phyloP scores from a whole-genome alignment of 176 grass and related monocot species.

The Oryza rufipogon region DNA sequence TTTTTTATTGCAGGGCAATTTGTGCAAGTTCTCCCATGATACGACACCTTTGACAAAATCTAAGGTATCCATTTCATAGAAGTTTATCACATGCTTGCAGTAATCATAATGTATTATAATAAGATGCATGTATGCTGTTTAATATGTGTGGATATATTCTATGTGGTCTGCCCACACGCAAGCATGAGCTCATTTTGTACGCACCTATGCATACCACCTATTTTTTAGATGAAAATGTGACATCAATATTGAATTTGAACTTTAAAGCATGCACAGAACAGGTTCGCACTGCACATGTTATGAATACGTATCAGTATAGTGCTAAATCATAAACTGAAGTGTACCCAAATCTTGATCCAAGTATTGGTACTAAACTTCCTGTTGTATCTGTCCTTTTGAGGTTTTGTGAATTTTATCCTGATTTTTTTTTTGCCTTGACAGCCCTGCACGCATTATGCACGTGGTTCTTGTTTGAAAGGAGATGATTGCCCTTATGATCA shows the following conservation, averaged over 20 bases:
- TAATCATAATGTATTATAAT: conserved; percentile 29
- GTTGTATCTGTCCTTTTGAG: conserved; percentile 21
- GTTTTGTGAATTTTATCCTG: conserved; percentile 21
- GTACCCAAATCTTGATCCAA: conserved; percentile 21
- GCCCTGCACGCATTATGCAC: conserved; percentile 85
- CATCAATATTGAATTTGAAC: neutral
- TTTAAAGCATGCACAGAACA: neutral
- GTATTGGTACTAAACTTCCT: neutral
- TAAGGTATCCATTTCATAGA: conserved; percentile 52
- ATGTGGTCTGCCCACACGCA: neutral
- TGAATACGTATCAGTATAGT: neutral
- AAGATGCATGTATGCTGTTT: conserved; percentile 14
- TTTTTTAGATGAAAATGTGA: conserved; percentile 8
- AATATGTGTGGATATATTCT: neutral
- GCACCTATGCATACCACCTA: neutral
- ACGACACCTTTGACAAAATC: conserved; percentile 87
- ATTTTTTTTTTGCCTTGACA: conserved; percentile 43
- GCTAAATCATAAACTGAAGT: conserved; percentile 4
- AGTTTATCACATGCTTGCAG: conserved; percentile 1
- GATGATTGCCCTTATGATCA: conserved; percentile 96
- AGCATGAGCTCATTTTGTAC: neutral
- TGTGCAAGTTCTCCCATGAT: conserved; percentile 95
- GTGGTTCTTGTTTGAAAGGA: conserved; percentile 89
- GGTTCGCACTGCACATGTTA: neutral
- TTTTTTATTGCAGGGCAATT: conserved; percentile 63